phyloP scores from a whole-genome alignment of 441 rosid genomes.

The Hura crepitans region DNA sequence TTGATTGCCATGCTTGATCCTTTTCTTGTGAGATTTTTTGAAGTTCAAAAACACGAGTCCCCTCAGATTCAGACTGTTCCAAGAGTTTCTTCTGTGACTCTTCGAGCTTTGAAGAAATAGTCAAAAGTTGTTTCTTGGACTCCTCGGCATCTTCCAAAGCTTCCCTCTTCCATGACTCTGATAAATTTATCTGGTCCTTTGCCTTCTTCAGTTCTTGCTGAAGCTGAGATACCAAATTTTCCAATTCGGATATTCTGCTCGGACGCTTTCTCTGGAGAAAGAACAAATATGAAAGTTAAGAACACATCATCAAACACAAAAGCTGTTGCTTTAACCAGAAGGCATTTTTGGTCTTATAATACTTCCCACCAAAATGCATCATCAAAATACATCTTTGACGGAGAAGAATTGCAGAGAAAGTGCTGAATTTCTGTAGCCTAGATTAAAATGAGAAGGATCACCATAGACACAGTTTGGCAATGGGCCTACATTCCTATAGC shows the following conservation, averaged over 20 bases:
- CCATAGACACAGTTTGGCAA: not conserved
- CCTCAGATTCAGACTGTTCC: conserved; percentile 69
- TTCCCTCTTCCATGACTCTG: conserved; percentile 66
- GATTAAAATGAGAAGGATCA: not conserved
- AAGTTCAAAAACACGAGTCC: conserved; percentile 55
- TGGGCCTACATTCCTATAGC: not conserved
- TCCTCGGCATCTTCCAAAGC: conserved; percentile 75
- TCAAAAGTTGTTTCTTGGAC: conserved; percentile 49
- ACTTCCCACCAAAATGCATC: not conserved
- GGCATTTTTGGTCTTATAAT: not conserved
- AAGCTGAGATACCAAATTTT: conserved; percentile 64
- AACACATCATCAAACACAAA: conserved; percentile 14
- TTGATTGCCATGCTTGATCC: conserved; percentile 78
- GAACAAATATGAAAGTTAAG: conserved; percentile 11
- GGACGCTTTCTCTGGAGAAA: conserved; percentile 68
- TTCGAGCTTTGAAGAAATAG: conserved; percentile 48
- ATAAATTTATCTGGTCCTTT: conserved; percentile 62
- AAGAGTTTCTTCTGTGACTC: conserved; percentile 59
- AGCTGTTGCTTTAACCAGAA: not conserved
- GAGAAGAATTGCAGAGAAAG: not conserved
- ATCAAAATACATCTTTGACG: not conserved
- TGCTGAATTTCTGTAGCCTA: not conserved
- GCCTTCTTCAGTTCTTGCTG: conserved; percentile 82
- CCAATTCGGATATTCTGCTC: conserved; percentile 59
- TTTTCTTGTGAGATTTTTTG: conserved; percentile 67